These are phyloP conservation scores for Blepharisma japonicum DNA, from an alignment of 73 alveolate genomes.

Conservation along the genomic window DNA sequence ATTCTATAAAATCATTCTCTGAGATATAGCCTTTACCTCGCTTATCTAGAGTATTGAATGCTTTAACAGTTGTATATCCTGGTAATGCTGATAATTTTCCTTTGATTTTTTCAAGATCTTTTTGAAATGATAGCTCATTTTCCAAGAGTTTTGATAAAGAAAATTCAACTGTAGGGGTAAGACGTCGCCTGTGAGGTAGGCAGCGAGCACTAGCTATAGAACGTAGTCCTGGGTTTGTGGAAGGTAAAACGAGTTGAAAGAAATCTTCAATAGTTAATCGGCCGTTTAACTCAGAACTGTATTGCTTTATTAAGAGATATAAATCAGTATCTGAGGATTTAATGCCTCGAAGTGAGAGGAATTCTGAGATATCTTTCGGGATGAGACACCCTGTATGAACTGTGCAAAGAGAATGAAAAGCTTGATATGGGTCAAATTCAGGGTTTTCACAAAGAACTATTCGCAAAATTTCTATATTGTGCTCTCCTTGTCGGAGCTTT, in stretches of 20 bases:
- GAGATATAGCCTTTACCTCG: conserved; percentile 35
- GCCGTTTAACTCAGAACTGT: conserved; percentile 13
- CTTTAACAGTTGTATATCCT: conserved; percentile 45
- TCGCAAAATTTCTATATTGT: conserved; percentile 49
- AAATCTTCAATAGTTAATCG: conserved; percentile 29
- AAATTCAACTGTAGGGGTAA: conserved; percentile 42
- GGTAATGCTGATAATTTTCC: conserved; percentile 33
- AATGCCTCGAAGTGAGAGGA: conserved; percentile 24
- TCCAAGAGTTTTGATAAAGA: conserved; percentile 45
- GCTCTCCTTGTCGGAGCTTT: conserved; percentile 55
- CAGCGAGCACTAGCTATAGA: conserved; percentile 12
- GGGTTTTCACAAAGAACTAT: conserved; percentile 46
- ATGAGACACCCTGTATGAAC: conserved; percentile 32
- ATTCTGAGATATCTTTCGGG: conserved; percentile 27
- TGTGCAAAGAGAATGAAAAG: conserved; percentile 54
- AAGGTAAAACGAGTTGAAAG: not conserved
- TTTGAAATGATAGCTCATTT: conserved; percentile 41
- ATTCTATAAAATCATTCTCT: not conserved
- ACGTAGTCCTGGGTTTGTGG: conserved; percentile 16
- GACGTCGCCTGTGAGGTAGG: not conserved
- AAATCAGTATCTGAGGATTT: conserved; percentile 28
- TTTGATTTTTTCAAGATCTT: conserved; percentile 40
- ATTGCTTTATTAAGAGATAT: conserved; percentile 3
- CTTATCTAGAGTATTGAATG: conserved; percentile 41
- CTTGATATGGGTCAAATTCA: conserved; percentile 65